Percentiles rank a stretch among this genome's conserved stretches.
phyloP scores from a whole-genome alignment of 495 filamentous ascomycete species.

The Astrothelium macrocarpum region DNA sequence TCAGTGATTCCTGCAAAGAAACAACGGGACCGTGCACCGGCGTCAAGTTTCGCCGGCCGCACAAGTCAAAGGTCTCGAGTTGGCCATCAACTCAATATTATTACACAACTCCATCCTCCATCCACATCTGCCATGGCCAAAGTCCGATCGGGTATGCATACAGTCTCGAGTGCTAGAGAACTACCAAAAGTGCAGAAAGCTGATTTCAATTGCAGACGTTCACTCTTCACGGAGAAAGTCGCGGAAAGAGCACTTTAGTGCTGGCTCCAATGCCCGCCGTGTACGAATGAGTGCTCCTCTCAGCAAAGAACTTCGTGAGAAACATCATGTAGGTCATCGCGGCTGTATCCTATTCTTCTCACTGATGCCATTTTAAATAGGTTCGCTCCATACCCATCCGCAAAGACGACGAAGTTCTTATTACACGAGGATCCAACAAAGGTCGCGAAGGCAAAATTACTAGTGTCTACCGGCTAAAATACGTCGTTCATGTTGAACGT shows the following conservation, averaged over 20 bases:
- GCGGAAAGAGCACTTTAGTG: constrained; percentile 92
- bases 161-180: background rate
- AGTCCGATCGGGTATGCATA: background rate
- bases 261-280: constrained; percentile 83
- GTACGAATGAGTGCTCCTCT: constrained; percentile 89
- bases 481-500: constrained; percentile 84
- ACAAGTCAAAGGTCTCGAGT: background rate
- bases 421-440: constrained; percentile 84
- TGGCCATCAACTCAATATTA: constrained; percentile 13
- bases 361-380: constrained; percentile 39
- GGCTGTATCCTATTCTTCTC: constrained; percentile 21
- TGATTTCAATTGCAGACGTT: constrained; percentile 39
- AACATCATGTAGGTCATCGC: constrained; percentile 67
- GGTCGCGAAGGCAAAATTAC: constrained; percentile 93
- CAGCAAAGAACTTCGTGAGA: constrained; percentile 89
- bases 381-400: constrained; percentile 95
- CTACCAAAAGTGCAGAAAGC: background rate
- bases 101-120: constrained; percentile 23
- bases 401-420: constrained; percentile 90
- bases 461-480: constrained; percentile 90
- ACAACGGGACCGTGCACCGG: background rate
- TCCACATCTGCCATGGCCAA: background rate
- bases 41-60: background rate
- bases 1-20: too few species aligned
- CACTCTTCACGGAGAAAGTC: constrained; percentile 90